Evolutionary conservation across 2,329 filamentous ascomycete genomes (phyloP).

Genomic region (Colletotrichum sublineola): DNA sequence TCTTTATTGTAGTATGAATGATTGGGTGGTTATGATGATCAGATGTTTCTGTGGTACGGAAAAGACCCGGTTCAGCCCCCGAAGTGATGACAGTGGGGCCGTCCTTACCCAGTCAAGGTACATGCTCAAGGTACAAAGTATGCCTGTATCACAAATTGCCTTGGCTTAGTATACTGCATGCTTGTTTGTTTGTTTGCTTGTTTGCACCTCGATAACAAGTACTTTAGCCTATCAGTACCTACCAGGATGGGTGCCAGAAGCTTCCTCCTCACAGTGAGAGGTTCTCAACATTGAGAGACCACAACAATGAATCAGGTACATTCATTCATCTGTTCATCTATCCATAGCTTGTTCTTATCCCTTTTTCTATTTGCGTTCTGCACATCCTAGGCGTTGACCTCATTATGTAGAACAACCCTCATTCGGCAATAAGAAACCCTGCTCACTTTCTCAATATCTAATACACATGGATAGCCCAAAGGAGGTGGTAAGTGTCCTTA

Average conservation of each 20-base stretch:
- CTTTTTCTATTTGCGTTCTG: too few species aligned
- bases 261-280: not conserved
- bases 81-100: too few species aligned
- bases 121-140: too few species aligned
- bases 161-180: too few species aligned
- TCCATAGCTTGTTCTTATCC: not conserved
- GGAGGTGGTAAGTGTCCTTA: conserved; percentile 41
- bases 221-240: not conserved
- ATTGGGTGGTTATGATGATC: too few species aligned
- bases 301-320: not conserved
- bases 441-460: not conserved
- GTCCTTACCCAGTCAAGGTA: too few species aligned
- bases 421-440: not conserved
- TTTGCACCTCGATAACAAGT: not conserved
- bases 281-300: not conserved
- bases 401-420: not conserved
- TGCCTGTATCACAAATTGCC: not conserved
- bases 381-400: not conserved
- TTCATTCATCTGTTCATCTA: not conserved
- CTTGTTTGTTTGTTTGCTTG: not conserved
- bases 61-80: too few species aligned
- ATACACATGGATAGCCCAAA: not conserved
- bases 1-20: too few species aligned
- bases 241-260: not conserved
- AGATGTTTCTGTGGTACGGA: too few species aligned